A percentile compares a stretch with the other conserved stretches of the same genome.
These are phyloP conservation scores for Moelleriella libera DNA, from an alignment of 2,329 filamentous ascomycete species.

Conservation along the genomic window DNA sequence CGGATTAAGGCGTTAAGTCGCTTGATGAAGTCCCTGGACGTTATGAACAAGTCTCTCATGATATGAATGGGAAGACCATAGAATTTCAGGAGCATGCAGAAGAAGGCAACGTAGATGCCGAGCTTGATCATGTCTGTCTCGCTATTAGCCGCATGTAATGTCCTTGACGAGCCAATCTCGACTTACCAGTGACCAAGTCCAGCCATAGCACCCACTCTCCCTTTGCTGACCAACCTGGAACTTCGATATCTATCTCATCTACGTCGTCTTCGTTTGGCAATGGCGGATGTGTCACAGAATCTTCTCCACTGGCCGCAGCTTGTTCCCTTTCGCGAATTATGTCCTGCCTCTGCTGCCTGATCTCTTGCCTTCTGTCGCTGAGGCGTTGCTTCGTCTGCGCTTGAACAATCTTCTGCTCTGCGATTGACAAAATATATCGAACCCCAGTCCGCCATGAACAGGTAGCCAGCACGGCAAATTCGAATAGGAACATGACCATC, in stretches of 20 bases:
- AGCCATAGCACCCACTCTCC: conserved; percentile 83
- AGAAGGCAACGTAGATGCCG: conserved; percentile 79
- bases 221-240: conserved; percentile 93
- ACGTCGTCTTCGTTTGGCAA: conserved; percentile 59
- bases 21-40: conserved; percentile 80
- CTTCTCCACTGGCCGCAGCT: conserved; percentile 37
- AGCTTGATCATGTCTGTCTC: conserved; percentile 74
- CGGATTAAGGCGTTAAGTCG: conserved; percentile 77
- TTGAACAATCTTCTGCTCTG: conserved; percentile 62
- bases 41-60: conserved; percentile 88
- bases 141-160: not conserved
- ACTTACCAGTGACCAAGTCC: conserved; percentile 65
- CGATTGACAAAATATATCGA: conserved; percentile 65
- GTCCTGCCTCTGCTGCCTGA: conserved; percentile 42
- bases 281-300: conserved; percentile 35
- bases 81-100: conserved; percentile 82
- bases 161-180: not conserved
- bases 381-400: conserved; percentile 60
- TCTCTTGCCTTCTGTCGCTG: conserved; percentile 52
- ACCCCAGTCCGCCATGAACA: conserved; percentile 65
- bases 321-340: conserved; percentile 35
- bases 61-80: conserved; percentile 96
- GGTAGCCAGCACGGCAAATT: conserved; percentile 78
- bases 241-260: conserved; percentile 88
- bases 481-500: conserved; percentile 99